Conservation (phyloP, 2,329 filamentous ascomycete species). For the Monilinia polystroma region DNA sequence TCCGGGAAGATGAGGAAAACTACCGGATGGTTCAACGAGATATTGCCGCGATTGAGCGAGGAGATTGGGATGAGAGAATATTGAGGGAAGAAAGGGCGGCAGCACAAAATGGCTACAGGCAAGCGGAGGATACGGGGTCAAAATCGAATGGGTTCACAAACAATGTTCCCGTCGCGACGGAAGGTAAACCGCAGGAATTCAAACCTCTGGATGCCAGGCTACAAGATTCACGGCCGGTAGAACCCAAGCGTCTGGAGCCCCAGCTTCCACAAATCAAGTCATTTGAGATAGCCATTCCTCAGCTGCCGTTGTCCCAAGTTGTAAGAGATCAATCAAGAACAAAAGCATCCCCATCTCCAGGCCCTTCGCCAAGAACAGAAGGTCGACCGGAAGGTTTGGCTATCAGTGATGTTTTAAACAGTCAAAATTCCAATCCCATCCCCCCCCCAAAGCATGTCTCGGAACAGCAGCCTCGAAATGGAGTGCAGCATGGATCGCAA, state of each 20-base stretch:
- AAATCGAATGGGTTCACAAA: slow-evolving; percentile 13
- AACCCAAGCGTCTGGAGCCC: slow-evolving; percentile 23
- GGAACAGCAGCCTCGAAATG: slow-evolving; percentile 25
- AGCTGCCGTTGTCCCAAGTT: slow-evolving; percentile 11
- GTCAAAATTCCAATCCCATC: slow-evolving; percentile 26
- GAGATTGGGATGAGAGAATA: slow-evolving; percentile 49
- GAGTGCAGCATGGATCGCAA: slow-evolving; percentile 22
- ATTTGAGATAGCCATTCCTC: slow-evolving; percentile 22
- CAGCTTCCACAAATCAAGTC: slow-evolving; percentile 18
- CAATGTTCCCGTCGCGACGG: not conserved
- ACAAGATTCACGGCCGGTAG: slow-evolving; percentile 22
- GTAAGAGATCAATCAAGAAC: slow-evolving; percentile 20
- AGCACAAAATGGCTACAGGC: slow-evolving; percentile 18
- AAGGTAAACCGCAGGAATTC: slow-evolving; percentile 21
- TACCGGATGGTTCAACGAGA: slow-evolving; percentile 65
- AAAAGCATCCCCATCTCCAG: slow-evolving; percentile 25
- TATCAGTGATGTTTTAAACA: slow-evolving; percentile 36
- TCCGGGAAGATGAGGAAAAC: slow-evolving; percentile 70
- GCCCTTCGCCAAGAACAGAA: slow-evolving; percentile 29
- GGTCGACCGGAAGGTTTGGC: slow-evolving; percentile 32
- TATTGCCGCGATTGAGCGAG: slow-evolving; percentile 65
- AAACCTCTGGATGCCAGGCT: slow-evolving; percentile 22
- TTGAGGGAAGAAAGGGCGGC: slow-evolving; percentile 30
- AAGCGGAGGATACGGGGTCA: not conserved
- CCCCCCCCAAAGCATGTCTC: slow-evolving; percentile 23